Evolutionary conservation across 2,329 filamentous ascomycete species (phyloP).

Genomic region (Cladosporium austrohemisphaericum): DNA sequence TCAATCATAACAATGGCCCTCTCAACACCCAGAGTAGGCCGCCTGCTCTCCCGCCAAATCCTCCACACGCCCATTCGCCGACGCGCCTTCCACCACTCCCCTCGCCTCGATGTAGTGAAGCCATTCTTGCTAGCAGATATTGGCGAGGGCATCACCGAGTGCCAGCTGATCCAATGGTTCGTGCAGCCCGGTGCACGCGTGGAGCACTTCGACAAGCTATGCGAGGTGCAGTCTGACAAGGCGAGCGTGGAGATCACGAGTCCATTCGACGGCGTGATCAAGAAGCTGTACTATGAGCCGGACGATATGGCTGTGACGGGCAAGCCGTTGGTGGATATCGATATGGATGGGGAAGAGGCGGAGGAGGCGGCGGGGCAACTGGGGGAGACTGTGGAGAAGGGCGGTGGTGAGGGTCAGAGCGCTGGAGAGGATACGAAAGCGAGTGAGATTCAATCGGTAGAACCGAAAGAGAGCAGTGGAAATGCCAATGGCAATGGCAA

Average conservation of each 20-base stretch:
- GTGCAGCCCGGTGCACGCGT: constrained; percentile 92
- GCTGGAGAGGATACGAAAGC: constrained; percentile 12
- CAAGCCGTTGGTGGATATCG: constrained; percentile 87
- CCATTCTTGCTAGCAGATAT: constrained; percentile 82
- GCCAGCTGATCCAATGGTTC: constrained; percentile 99
- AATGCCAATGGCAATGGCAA: neutral
- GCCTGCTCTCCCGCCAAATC: constrained; percentile 5
- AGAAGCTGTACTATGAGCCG: constrained; percentile 91
- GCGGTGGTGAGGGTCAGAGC: constrained; percentile 8
- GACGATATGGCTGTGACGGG: constrained; percentile 96
- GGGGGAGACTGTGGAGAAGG: constrained; percentile 17
- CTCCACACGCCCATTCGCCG: neutral
- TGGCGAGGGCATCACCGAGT: constrained; percentile 94
- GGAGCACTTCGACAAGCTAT: constrained; percentile 96
- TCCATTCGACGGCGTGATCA: constrained; percentile 89
- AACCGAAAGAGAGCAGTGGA: neutral
- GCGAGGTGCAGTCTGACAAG: constrained; percentile 98
- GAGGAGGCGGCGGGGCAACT: constrained; percentile 53
- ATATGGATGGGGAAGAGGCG: constrained; percentile 75
- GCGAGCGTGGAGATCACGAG: constrained; percentile 79
- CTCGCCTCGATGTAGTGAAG: constrained; percentile 55
- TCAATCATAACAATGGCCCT: constrained; percentile 5
- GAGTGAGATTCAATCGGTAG: neutral
- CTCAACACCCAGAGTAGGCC: constrained; percentile 5
- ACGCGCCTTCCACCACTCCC: constrained; percentile 27